Evolutionary conservation across 2,329 filamentous ascomycete genomes (phyloP), one percentile per base, ranked within the genome.

Genomic region (Cadophora sp.): DNA sequence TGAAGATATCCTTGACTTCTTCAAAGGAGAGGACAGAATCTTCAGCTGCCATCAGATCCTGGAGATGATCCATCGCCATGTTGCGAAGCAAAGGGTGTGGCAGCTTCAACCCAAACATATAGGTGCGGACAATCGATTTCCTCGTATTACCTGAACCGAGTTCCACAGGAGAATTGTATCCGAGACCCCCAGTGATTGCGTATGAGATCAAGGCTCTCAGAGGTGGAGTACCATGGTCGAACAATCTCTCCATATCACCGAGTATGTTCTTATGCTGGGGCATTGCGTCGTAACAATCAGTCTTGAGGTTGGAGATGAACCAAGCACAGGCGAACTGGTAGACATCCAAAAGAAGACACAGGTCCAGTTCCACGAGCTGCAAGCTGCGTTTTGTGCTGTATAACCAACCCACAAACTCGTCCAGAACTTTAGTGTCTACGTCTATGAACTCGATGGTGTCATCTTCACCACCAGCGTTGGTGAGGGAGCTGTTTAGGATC

Each of bases 61-160:
- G 51, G 9, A 56, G 30, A 18, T 8, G 1, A 27, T 56, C 51
- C 51, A 56, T 56, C 9, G 18, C 18, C 27, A 22, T 39, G 18
- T 56, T 56, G 30, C 51, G 18, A 33, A 56, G 30, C 27, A 20
- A 18, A 5, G 16, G 30, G 18, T 22, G 18, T 4, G 11, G 4
- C 6, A 56, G 30, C 51, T 36, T 56, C 14, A 56, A 30, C 18
- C 51, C 51, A 56, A 56, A 13, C 30, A 56, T 56, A 27, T 39
- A 56, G 30, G 39, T 20, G 11, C 20, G 8, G 18, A 56, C 9
- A 4, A 36, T 2, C 2, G 4, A 1, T 3, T 36, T 2, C 11
- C 18, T 22, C 3, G n/a, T 11, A 11, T 9, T 5, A 11, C 6
- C 27, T 6, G 27, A 6, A 30, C 3, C 6, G 27, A 30, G 3